phyloP scores from a whole-genome alignment of 2,329 filamentous ascomycete genomes.

The Aureobasidium lini region DNA sequence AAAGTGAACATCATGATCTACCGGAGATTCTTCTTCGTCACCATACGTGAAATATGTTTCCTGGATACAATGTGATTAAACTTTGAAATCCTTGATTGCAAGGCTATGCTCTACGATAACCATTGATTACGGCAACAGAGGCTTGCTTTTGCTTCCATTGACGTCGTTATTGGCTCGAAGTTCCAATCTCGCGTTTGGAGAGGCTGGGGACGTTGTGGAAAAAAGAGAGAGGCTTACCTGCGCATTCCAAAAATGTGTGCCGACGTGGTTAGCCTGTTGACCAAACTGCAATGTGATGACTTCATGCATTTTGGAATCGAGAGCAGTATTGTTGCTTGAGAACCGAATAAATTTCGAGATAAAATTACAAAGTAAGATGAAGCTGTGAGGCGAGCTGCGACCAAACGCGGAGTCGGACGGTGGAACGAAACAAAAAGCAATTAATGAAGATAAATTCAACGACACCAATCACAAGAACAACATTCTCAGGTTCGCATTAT shows the following conservation, averaged over 20 bases:
- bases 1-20: slow-evolving; percentile 86
- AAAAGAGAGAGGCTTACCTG: slow-evolving; percentile 49
- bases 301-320: slow-evolving; percentile 64
- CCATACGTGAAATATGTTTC: slow-evolving; percentile 94
- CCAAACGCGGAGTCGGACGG: background rate
- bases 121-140: background rate
- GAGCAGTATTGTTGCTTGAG: background rate
- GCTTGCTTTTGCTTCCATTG: background rate
- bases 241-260: slow-evolving; percentile 95
- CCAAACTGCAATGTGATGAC: slow-evolving; percentile 91
- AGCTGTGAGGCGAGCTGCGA: background rate
- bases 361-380: background rate
- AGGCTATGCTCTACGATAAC: no score
- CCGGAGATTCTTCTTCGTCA: slow-evolving; percentile 54
- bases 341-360: background rate
- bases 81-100: background rate
- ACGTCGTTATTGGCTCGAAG: background rate
- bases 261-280: slow-evolving; percentile 84
- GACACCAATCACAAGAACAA: background rate
- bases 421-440: background rate
- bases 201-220: background rate
- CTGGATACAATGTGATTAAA: slow-evolving; percentile 35
- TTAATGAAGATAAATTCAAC: background rate
- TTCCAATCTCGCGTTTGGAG: background rate
- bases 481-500: background rate